phyloP scores from a whole-genome alignment of 2,329 filamentous ascomycete genomes.

The Colletotrichum australisinense region DNA sequence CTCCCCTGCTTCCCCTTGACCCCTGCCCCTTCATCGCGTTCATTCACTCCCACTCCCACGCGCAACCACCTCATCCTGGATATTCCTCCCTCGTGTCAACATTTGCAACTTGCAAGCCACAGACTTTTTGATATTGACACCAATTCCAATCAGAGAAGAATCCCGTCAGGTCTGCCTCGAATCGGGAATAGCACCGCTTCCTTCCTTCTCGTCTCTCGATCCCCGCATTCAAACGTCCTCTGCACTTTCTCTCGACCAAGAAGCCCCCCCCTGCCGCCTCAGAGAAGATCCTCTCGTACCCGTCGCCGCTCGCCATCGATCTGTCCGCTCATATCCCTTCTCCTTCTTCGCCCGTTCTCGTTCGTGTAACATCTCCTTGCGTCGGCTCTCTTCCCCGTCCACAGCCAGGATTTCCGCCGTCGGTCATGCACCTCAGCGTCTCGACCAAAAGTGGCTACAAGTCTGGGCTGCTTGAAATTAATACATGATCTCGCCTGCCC shows the following conservation, averaged over 20 bases:
- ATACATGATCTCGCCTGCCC: slow-evolving; percentile 23
- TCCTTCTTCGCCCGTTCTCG: slow-evolving; percentile 20
- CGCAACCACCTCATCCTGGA: background rate
- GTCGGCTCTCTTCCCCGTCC: slow-evolving; percentile 3
- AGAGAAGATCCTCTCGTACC: background rate
- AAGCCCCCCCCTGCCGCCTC: background rate
- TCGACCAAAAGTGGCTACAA: slow-evolving; percentile 11
- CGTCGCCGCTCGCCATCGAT: background rate
- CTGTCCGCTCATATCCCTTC: slow-evolving; percentile 10
- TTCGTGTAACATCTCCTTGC: slow-evolving; percentile 13
- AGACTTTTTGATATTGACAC: background rate
- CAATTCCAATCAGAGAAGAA: background rate
- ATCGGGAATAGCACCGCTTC: background rate
- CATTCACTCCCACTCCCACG: background rate
- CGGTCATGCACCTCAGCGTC: slow-evolving; percentile 24
- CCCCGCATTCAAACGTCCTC: background rate
- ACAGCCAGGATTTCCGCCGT: background rate
- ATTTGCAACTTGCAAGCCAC: background rate
- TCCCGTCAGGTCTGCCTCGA: background rate
- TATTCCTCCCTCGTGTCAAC: background rate
- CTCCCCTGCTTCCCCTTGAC: too few relatives aligned
- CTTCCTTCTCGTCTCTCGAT: background rate
- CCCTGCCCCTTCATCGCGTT: background rate
- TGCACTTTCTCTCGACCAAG: background rate
- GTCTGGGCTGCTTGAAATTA: slow-evolving; percentile 29